Evolutionary conservation across 2,329 filamentous ascomycete species (phyloP).

Genomic region (Paracamarosporium sp.): DNA sequence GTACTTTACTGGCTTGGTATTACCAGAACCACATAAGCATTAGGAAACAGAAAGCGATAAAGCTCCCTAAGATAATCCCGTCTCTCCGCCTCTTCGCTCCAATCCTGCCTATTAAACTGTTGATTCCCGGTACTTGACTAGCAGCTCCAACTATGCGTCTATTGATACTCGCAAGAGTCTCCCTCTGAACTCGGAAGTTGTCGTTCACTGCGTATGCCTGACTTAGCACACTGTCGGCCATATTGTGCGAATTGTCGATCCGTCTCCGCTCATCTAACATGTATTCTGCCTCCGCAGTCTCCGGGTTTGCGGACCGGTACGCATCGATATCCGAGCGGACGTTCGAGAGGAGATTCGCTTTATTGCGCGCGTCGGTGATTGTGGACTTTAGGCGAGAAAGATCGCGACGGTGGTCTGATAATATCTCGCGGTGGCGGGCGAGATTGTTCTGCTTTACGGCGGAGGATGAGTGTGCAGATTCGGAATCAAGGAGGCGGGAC

Average conservation of each 20-base stretch:
- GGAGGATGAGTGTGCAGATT: slow-evolving; percentile 83
- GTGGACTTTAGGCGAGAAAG: slow-evolving; percentile 75
- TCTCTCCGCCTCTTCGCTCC: slow-evolving; percentile 94
- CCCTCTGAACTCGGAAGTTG: slow-evolving; percentile 84
- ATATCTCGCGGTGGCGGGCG: slow-evolving; percentile 86
- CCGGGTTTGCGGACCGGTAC: slow-evolving; percentile 83
- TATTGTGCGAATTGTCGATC: slow-evolving; percentile 87
- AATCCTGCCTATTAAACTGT: slow-evolving; percentile 89
- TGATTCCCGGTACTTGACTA: slow-evolving; percentile 90
- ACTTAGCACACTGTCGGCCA: slow-evolving; percentile 88
- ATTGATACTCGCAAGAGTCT: slow-evolving; percentile 88
- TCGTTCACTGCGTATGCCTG: slow-evolving; percentile 98
- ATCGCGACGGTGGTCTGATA: slow-evolving; percentile 85
- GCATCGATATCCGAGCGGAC: slow-evolving; percentile 91
- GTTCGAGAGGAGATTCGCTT: slow-evolving; percentile 87
- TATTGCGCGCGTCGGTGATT: slow-evolving; percentile 80
- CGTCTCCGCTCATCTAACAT: slow-evolving; percentile 89
- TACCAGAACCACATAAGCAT: slow-evolving; percentile 70
- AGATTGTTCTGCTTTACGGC: slow-evolving; percentile 98
- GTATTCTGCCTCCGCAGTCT: slow-evolving; percentile 88
- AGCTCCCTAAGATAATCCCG: slow-evolving; percentile 88
- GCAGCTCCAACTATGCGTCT: slow-evolving; percentile 87
- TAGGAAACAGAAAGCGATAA: slow-evolving; percentile 91
- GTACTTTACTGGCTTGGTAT: no score
- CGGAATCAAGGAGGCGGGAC: slow-evolving; percentile 87